These are phyloP conservation scores for Leishmania guyanensis DNA, from an alignment of 208 protist species.

Conservation along the genomic window DNA sequence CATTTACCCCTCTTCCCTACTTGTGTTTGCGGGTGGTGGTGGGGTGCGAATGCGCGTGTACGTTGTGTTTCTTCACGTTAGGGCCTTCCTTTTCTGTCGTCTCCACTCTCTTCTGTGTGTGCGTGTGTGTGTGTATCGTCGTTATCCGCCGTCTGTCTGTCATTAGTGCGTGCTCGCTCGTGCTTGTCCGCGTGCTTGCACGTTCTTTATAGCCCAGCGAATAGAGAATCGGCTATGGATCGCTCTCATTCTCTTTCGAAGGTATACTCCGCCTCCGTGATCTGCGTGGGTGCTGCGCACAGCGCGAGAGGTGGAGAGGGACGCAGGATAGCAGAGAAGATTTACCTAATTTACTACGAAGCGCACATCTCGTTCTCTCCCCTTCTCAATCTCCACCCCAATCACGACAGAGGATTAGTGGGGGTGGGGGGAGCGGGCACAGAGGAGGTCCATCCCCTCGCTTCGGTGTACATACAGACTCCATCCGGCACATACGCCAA, in stretches of 20 bases:
- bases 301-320: too few relatives aligned
- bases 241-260: conserved; percentile 1
- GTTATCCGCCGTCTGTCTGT: not conserved
- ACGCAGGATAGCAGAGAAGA: conserved; percentile 1
- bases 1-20: not conserved
- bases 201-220: not conserved
- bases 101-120: not conserved
- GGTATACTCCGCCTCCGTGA: not conserved
- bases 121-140: not conserved
- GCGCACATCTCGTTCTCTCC: conserved; percentile 1
- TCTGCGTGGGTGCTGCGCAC: not conserved
- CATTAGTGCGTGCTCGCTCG: not conserved
- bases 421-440: not conserved
- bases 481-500: not conserved
- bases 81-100: not conserved
- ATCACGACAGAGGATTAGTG: not conserved
- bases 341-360: conserved; percentile 14
- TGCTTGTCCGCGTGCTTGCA: conserved; percentile 3
- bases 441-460: not conserved
- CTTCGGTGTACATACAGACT: not conserved
- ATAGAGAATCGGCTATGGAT: conserved; percentile 1
- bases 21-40: not conserved
- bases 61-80: not conserved
- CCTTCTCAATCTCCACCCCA: conserved; percentile 11
- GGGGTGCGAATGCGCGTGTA: not conserved